Conservation (phyloP, 495 filamentous ascomycete species). For the Aspergillus heteromorphus region DNA sequence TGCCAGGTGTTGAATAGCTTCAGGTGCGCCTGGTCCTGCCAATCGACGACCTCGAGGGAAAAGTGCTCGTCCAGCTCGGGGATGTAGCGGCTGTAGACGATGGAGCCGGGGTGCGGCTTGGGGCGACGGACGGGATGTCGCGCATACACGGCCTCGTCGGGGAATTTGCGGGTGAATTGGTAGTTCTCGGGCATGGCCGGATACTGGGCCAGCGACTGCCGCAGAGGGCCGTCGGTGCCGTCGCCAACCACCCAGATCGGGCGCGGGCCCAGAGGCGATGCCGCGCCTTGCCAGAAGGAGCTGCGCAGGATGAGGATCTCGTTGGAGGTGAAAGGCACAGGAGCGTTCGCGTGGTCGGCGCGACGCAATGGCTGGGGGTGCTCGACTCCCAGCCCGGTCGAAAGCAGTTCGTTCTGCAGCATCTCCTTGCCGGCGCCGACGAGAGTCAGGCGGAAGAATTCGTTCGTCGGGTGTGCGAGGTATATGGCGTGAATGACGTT, state of each 20-base stretch:
- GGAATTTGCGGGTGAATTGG: conserved; percentile 50
- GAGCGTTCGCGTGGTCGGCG: conserved; percentile 18
- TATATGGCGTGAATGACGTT: conserved; percentile 55
- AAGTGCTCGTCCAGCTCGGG: conserved; percentile 62
- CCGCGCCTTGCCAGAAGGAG: conserved; percentile 67
- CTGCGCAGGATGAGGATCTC: conserved; percentile 31
- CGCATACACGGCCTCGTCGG: conserved; percentile 37
- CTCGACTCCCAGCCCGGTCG: conserved; percentile 46
- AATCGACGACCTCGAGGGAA: conserved; percentile 59
- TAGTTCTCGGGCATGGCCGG: conserved; percentile 25
- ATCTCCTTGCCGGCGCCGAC: conserved; percentile 31
- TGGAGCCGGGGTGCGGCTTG: conserved; percentile 56
- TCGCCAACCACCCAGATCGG: conserved; percentile 51
- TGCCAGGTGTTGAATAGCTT: conserved; percentile 59
- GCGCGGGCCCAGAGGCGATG: conserved; percentile 56
- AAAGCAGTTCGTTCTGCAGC: conserved; percentile 45
- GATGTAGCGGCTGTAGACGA: conserved; percentile 64
- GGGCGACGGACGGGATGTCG: conserved; percentile 56
- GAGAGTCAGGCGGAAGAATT: conserved; percentile 49
- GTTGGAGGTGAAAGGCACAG: conserved; percentile 4
- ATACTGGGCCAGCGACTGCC: conserved; percentile 46
- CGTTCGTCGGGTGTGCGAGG: conserved; percentile 47
- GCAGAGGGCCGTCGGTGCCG: conserved; percentile 32
- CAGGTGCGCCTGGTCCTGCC: conserved; percentile 47
- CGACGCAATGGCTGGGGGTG: conserved; percentile 35